Evolutionary conservation across 2,329 filamentous ascomycete species (phyloP).

Genomic region (Nectriaceae sp.): DNA sequence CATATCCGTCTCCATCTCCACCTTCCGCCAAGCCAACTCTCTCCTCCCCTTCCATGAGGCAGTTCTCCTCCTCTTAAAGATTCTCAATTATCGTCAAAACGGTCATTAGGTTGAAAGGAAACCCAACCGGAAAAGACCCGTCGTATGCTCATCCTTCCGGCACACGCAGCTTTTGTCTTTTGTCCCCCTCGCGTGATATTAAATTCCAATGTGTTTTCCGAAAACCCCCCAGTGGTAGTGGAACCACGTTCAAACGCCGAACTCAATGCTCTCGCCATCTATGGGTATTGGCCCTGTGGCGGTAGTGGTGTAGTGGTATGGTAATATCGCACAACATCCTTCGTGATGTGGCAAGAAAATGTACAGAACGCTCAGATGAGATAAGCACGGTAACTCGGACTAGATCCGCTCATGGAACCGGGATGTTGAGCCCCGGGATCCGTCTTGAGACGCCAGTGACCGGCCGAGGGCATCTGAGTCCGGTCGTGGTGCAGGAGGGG

Average conservation of each 20-base stretch:
- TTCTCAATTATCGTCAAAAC: background rate
- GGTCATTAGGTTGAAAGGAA: background rate
- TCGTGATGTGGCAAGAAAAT: conserved; percentile 24
- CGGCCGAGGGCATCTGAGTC: conserved; percentile 26
- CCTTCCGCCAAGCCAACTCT: too few relatives aligned
- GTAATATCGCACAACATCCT: conserved; percentile 11
- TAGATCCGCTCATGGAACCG: conserved; percentile 33
- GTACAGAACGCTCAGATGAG: conserved; percentile 29
- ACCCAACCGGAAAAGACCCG: background rate
- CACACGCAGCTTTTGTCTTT: too few relatives aligned
- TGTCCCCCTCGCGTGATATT: background rate
- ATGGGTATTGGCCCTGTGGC: background rate
- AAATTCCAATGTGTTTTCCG: background rate
- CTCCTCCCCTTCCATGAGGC: too few relatives aligned
- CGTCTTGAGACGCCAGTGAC: conserved; percentile 22
- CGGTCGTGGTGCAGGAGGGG: conserved; percentile 30
- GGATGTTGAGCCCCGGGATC: conserved; percentile 28
- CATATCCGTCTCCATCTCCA: too few relatives aligned
- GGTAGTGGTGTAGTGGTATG: background rate
- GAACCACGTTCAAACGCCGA: conserved; percentile 30
- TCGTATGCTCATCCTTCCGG: background rate
- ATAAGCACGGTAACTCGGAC: conserved; percentile 1
- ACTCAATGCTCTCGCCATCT: conserved; percentile 24
- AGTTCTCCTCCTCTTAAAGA: too few relatives aligned
- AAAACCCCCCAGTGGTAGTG: too few relatives aligned